phyloP scores from a whole-genome alignment of 441 rosid genomes.

The Euphorbia schlechtendalii region DNA sequence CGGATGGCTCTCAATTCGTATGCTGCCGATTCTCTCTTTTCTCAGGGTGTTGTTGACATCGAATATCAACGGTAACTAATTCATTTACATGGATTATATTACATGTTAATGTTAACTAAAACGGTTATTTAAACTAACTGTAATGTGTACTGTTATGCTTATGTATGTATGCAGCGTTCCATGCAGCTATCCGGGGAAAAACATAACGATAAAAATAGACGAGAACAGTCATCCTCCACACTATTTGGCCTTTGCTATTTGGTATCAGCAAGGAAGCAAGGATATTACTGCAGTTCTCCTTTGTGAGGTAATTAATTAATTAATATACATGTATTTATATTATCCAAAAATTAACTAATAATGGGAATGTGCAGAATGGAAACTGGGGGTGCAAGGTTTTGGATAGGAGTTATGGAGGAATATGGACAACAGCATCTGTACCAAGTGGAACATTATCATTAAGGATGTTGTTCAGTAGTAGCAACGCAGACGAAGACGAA shows the following conservation, averaged over 20 bases:
- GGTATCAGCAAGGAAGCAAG: conserved; percentile 62
- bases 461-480: conserved; percentile 61
- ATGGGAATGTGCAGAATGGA: conserved; percentile 29
- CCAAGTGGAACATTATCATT: conserved; percentile 49
- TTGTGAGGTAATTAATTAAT: conserved; percentile 58
- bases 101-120: background rate
- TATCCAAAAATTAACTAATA: background rate
- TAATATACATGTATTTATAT: too few relatives aligned
- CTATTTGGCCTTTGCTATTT: conserved; percentile 51
- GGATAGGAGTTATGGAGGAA: conserved; percentile 57
- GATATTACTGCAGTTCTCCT: conserved; percentile 68
- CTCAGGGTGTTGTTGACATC: conserved; percentile 44
- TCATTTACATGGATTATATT: background rate
- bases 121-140: background rate
- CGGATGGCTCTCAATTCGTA: conserved; percentile 49
- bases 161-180: conserved; percentile 40
- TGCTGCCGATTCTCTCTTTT: conserved; percentile 36
- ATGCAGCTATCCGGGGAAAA: conserved; percentile 53
- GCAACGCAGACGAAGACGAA: conserved; percentile 2
- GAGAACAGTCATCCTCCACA: conserved; percentile 53
- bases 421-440: conserved; percentile 54
- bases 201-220: conserved; percentile 54
- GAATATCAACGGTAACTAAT: conserved; percentile 45
- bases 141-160: too few relatives aligned
- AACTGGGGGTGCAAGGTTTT: conserved; percentile 51